phyloP scores from a whole-genome alignment of 768 basidiomycete species.

The Cytidiella melzeri region DNA sequence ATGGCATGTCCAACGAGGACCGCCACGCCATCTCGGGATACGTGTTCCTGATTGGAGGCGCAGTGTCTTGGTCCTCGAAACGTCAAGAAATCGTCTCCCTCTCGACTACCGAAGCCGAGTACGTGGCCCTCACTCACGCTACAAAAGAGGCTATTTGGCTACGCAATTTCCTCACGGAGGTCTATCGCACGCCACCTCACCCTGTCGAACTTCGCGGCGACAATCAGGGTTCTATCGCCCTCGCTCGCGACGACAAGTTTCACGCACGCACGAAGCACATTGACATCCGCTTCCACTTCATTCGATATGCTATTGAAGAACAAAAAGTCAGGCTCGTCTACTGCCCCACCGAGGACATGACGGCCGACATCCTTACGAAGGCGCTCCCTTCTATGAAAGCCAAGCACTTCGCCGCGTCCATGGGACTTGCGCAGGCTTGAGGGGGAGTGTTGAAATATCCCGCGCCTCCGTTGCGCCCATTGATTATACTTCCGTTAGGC shows the following conservation, averaged over 20 bases:
- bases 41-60: slow-evolving; percentile 26
- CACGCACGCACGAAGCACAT: slow-evolving; percentile 34
- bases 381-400: slow-evolving; percentile 16
- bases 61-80: slow-evolving; percentile 31
- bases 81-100: slow-evolving; percentile 30
- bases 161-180: slow-evolving; percentile 11
- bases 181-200: neutral
- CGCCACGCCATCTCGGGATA: slow-evolving; percentile 31
- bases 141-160: slow-evolving; percentile 22
- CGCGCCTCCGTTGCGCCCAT: too few relatives aligned
- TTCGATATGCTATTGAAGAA: slow-evolving; percentile 21
- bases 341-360: slow-evolving; percentile 23
- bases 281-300: slow-evolving; percentile 28
- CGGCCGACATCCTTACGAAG: slow-evolving; percentile 31
- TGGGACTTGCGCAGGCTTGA: too few relatives aligned
- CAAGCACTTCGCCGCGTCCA: slow-evolving; percentile 8
- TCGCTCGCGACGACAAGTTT: slow-evolving; percentile 20
- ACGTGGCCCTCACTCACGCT: slow-evolving; percentile 29
- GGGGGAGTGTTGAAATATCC: slow-evolving; percentile 3
- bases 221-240: slow-evolving; percentile 19
- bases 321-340: slow-evolving; percentile 19
- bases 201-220: slow-evolving; percentile 11
- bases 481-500: too few relatives aligned
- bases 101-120: slow-evolving; percentile 32
- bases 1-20: slow-evolving; percentile 15